These are phyloP conservation scores for Populus hybrid DNA, from an alignment of 441 rosid species.

Conservation along the genomic window DNA sequence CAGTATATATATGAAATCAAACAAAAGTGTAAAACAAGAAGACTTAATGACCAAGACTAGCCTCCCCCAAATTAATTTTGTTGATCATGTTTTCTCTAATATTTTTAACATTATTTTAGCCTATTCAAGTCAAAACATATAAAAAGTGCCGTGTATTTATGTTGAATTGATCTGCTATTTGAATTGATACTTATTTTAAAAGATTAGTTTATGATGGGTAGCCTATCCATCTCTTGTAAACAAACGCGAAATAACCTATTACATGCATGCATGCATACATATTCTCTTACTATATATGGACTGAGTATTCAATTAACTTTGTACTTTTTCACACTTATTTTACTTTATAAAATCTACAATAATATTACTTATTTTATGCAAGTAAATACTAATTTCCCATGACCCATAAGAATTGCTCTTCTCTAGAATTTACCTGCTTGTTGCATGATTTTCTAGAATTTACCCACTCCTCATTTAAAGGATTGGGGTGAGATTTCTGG, in stretches of 20 bases:
- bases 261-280: neutral
- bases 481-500: too few species aligned
- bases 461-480: too few species aligned
- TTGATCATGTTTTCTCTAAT: neutral
- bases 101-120: neutral
- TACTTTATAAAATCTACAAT: too few species aligned
- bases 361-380: neutral
- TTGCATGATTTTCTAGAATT: too few species aligned
- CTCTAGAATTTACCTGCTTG: too few species aligned
- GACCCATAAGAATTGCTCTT: neutral
- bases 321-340: neutral
- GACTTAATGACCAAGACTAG: neutral
- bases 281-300: neutral
- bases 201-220: neutral
- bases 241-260: neutral
- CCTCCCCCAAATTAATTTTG: neutral
- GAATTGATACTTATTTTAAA: neutral
- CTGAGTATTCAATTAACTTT: neutral
- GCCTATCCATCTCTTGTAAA: neutral
- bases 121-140: neutral
- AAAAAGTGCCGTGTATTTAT: neutral
- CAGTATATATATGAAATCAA: neutral
- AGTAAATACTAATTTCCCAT: neutral
- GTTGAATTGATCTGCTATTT: neutral
- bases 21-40: neutral